Evolutionary conservation across 2,329 filamentous ascomycete genomes (phyloP), one percentile per base, ranked within the genome.

Genomic region (Dactylellina leptospora): DNA sequence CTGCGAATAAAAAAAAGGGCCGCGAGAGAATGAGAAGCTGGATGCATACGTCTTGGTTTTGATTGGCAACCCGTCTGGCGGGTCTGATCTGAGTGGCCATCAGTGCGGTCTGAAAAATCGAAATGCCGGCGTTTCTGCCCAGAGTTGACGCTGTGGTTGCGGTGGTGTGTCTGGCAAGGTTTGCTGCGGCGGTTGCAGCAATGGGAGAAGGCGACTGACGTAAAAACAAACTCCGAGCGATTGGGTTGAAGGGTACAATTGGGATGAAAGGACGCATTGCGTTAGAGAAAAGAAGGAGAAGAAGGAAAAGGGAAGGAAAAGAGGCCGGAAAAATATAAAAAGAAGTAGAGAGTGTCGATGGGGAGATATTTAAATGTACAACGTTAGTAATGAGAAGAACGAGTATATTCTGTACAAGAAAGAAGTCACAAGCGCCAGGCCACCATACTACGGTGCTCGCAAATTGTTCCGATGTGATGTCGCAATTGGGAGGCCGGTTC

Each of bases 41-140:
- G 42, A 70, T 61, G 82, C 82, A 81, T 84, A 84, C 82, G 83
- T 84, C 82, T 76, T 83, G 82, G 68, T 81, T 80, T 74, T 84
- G 82, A 30, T 82, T 81, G 33, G 82, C 82, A 45, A 84, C 82
- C 76, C 82, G 79, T 71, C 78, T 78, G 25, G 83, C 83, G 36
- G 82, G 82, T 23, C 78, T 78, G 74, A 83, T 84, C 4, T 72
- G 74, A 56, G 61, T 50, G 10, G 69, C 55, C 69, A 73, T 73
- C 36, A 62, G 55, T 42, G 69, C 54, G 44, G 51, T 23, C 40
- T 73, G 69, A 28, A 73, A 73, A 23, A 58, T 55, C 16, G 69
- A 72, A 5, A 72, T 54, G 30, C 54, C 68, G 38, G 53, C 20
- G 68, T 64, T 63, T 38, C 68, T 63, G 18, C 68, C 59, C 16